Evolutionary conservation across 2,329 filamentous ascomycete genomes (phyloP).

Genomic region (Trichophyton benhamiae): DNA sequence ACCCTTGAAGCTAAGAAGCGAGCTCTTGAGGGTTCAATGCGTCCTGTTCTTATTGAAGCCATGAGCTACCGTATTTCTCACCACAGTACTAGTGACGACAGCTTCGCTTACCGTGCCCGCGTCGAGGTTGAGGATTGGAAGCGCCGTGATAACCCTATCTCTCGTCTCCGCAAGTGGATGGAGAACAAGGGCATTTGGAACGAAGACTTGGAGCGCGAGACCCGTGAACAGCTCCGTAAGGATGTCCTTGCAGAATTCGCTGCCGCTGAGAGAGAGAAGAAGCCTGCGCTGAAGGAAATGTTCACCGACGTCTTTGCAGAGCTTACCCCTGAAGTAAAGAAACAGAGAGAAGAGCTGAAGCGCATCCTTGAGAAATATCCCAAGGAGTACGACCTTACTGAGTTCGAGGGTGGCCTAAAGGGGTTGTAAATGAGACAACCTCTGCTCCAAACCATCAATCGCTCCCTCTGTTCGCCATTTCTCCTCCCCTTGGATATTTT

Average conservation of each 20-base stretch:
- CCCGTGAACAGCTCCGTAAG: conserved; percentile 53
- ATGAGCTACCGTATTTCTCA: conserved; percentile 98
- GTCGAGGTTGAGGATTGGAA: conserved; percentile 96
- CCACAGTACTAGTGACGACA: conserved; percentile 93
- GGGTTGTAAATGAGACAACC: conserved; percentile 37
- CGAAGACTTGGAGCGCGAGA: conserved; percentile 65
- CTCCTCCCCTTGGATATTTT: background rate
- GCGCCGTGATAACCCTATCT: conserved; percentile 75
- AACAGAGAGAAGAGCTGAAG: conserved; percentile 64
- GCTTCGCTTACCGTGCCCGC: conserved; percentile 84
- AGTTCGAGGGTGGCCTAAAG: conserved; percentile 61
- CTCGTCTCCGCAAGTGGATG: conserved; percentile 77
- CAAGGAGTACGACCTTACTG: conserved; percentile 73
- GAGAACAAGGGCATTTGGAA: conserved; percentile 75
- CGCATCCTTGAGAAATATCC: conserved; percentile 76
- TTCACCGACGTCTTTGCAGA: conserved; percentile 88
- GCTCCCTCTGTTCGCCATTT: background rate
- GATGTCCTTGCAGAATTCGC: conserved; percentile 75
- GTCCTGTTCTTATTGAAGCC: conserved; percentile 77
- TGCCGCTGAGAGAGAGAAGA: conserved; percentile 49
- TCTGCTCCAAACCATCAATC: background rate
- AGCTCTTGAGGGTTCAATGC: conserved; percentile 67
- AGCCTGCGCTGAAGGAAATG: conserved; percentile 40
- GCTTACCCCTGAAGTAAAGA: conserved; percentile 62
- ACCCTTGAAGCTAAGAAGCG: conserved; percentile 64